Evolutionary conservation across 2,329 filamentous ascomycete species (phyloP), one percentile per base, ranked within the genome.

Genomic region (Stagonosporopsis vannaccii): DNA sequence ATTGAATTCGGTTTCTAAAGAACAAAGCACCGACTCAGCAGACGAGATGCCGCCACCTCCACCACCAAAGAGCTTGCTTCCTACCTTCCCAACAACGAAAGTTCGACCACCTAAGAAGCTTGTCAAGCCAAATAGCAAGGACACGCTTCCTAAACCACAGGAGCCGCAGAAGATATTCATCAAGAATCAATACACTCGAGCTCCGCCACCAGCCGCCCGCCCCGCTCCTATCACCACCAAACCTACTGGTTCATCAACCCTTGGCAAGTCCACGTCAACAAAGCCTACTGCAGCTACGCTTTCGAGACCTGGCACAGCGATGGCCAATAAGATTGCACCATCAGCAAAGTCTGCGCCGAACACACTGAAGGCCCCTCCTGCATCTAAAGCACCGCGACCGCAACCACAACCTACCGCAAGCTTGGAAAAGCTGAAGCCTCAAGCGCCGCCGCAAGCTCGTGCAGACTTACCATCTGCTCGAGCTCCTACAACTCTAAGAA

Each of bases 381-480:
- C 28, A 7, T 58, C 66, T 22, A 65, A 69, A 41, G 56, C 67
- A 17, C 62, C 63, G 32, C 68, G 72, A 41, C 67, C 79, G 69
- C 70, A 70, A 42, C 53, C 61, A 17, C 65, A 67, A 45, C 87
- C 88, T 8, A 42, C 22, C 26, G 15, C 53, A 20, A 51, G 47
- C 43, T 90, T 96, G 19, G 87, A 89, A 33, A 97, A 96, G 76
- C 85, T 87, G 15, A 74, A 74, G 45, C 56, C 66, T 26, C 58
- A 66, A 42, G 61, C 59, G 30, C 46, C 59, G 30, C 46, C 75
- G 4, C 75, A 76, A 51, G 72, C 73, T 43, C 79, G 83, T 28
- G 74, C 75, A 57, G 84, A 86, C 57, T 68, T 84, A 30, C 80
- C 78, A 42, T 76, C 79, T 40, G 74, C 80, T 28, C 75, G 85